Percentiles rank a stretch among this genome's conserved stretches.
These are phyloP conservation scores for Leccinum griseonigrum DNA, from an alignment of 1,284 basidiomycete species.

Conservation along the genomic window DNA sequence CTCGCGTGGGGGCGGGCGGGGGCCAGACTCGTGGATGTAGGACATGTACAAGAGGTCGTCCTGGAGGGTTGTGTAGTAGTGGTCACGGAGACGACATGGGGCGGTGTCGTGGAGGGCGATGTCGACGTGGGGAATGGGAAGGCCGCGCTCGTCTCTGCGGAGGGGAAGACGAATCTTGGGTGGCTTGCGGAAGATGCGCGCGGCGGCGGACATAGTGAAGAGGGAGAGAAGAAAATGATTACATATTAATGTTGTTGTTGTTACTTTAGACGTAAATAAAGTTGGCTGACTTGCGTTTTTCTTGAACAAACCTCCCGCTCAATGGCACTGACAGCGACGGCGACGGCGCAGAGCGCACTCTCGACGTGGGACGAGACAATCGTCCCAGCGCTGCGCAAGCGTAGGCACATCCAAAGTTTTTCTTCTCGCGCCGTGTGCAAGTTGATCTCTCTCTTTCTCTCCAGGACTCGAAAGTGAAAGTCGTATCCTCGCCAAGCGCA, in stretches of 20 bases:
- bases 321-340: slow-evolving; percentile 28
- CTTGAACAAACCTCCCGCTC: background rate
- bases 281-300: background rate
- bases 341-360: slow-evolving; percentile 22
- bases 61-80: slow-evolving; percentile 82
- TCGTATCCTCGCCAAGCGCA: slow-evolving; percentile 63
- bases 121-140: slow-evolving; percentile 67
- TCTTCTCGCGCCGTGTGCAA: background rate
- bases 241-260: background rate
- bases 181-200: slow-evolving; percentile 42
- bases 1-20: slow-evolving; percentile 51
- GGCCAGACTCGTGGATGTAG: slow-evolving; percentile 71
- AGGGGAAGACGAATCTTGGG: slow-evolving; percentile 48
- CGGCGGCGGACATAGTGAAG: slow-evolving; percentile 32
- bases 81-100: slow-evolving; percentile 75
- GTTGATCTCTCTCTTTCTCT: slow-evolving; percentile 7
- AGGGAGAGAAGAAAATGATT: background rate
- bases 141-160: slow-evolving; percentile 45
- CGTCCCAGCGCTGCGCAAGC: slow-evolving; percentile 30
- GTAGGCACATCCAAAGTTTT: slow-evolving; percentile 17
- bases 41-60: slow-evolving; percentile 96
- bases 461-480: slow-evolving; percentile 74
- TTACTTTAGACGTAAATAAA: background rate
- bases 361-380: slow-evolving; percentile 35
- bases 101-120: slow-evolving; percentile 70